phyloP scores from a whole-genome alignment of 2,329 filamentous ascomycete genomes.

The Neodidymelliopsis sp. region DNA sequence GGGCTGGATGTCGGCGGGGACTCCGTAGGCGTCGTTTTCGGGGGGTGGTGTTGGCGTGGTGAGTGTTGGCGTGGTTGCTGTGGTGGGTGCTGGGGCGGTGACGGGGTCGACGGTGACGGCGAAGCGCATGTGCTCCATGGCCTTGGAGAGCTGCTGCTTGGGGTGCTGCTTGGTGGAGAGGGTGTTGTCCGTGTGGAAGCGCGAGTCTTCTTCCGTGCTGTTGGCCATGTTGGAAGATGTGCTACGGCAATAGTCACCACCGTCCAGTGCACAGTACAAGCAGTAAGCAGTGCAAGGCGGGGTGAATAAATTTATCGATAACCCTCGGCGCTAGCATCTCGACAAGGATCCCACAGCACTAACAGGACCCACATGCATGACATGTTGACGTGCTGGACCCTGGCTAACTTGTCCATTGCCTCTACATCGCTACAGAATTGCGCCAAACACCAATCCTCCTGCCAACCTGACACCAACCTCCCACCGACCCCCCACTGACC shows the following conservation, averaged over 20 bases:
- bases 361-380: too few relatives aligned
- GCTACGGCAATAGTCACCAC: neutral
- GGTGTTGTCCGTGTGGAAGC: constrained; percentile 44
- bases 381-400: too few relatives aligned
- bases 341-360: too few relatives aligned
- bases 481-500: neutral
- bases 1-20: constrained; percentile 56
- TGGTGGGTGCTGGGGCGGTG: constrained; percentile 26
- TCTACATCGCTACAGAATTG: too few relatives aligned
- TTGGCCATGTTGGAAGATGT: constrained; percentile 23
- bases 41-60: constrained; percentile 4
- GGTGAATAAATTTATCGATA: too few relatives aligned
- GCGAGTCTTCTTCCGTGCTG: constrained; percentile 26
- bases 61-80: constrained; percentile 22
- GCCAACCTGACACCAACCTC: constrained; percentile 23
- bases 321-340: too few relatives aligned
- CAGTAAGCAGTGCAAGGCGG: too few relatives aligned
- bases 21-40: constrained; percentile 58
- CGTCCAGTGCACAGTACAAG: too few relatives aligned
- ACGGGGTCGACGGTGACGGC: constrained; percentile 55
- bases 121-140: constrained; percentile 61
- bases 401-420: too few relatives aligned
- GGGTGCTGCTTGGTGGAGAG: constrained; percentile 42
- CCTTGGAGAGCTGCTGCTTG: constrained; percentile 57
- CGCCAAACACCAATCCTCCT: too few relatives aligned